phyloP scores from a whole-genome alignment of 2,329 filamentous ascomycete genomes.

The Microdochium trichocladiopsis region DNA sequence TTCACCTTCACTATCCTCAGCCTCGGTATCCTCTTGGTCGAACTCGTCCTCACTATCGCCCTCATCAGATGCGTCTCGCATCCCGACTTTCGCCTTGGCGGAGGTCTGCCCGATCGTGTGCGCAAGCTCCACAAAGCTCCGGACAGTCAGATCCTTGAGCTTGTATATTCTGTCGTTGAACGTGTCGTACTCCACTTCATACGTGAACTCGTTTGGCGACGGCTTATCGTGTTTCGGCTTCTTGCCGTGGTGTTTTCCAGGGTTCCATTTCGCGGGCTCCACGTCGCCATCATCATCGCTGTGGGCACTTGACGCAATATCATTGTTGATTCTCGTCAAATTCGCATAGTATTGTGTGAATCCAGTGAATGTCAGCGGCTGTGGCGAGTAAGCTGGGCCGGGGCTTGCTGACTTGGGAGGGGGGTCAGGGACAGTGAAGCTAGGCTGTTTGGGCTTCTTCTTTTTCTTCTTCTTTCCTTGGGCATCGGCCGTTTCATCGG shows the following conservation, averaged over 20 bases:
- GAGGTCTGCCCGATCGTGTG: constrained; percentile 60
- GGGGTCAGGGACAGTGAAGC: constrained; percentile 59
- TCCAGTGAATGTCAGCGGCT: constrained; percentile 69
- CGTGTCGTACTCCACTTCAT: constrained; percentile 81
- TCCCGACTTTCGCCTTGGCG: constrained; percentile 11
- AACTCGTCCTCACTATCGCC: constrained; percentile 4
- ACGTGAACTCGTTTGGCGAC: constrained; percentile 59
- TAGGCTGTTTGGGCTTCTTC: constrained; percentile 45
- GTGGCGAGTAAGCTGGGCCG: constrained; percentile 84
- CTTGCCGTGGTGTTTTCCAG: constrained; percentile 57
- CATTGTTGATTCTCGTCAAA: constrained; percentile 81
- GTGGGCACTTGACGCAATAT: constrained; percentile 34
- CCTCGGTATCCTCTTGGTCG: constrained; percentile 12
- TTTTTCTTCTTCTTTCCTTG: constrained; percentile 37
- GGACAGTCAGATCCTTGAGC: constrained; percentile 76
- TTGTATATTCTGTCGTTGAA: constrained; percentile 68
- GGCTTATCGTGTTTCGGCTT: constrained; percentile 45
- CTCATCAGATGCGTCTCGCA: constrained; percentile 4
- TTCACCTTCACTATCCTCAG: constrained; percentile 15
- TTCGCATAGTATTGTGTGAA: constrained; percentile 94
- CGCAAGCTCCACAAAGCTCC: constrained; percentile 73
- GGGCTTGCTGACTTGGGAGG: constrained; percentile 68
- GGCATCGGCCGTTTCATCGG: constrained; percentile 23
- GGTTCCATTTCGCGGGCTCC: constrained; percentile 46
- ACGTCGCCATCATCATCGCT: constrained; percentile 15